A percentile compares a stretch with the other conserved stretches of the same genome.
Evolutionary conservation across 257 asterid genomes (phyloP).

Genomic region (Leonotis leonurus): DNA sequence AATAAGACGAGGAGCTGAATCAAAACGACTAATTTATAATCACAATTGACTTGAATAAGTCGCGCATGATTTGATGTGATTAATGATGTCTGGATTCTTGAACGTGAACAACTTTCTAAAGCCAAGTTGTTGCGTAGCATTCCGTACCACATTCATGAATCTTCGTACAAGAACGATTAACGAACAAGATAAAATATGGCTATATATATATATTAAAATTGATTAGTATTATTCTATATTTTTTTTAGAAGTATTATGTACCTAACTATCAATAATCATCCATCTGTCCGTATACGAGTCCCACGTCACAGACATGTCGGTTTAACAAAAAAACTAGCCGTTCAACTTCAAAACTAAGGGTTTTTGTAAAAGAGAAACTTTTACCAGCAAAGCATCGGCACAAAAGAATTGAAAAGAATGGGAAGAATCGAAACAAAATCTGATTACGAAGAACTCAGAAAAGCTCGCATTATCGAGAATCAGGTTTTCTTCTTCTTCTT

Average conservation of each 20-base stretch:
- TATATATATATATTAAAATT: too few species aligned
- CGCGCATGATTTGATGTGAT: too few species aligned
- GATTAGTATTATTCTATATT: too few species aligned
- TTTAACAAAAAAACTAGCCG: neutral
- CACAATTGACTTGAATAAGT: neutral
- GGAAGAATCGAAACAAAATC: constrained; percentile 45
- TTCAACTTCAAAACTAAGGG: neutral
- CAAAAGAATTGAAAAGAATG: constrained; percentile 28
- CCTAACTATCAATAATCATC: too few species aligned
- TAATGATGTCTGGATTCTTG: too few species aligned
- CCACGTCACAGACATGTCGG: constrained; percentile 8
- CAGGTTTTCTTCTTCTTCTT: constrained; percentile 30
- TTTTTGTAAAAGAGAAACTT: neutral
- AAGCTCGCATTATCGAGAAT: constrained; percentile 55
- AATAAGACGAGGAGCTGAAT: neutral
- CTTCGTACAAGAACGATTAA: neutral
- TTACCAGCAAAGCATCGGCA: too few species aligned
- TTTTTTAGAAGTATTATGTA: too few species aligned
- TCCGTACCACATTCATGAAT: neutral
- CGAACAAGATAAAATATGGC: too few species aligned
- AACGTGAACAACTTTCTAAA: too few species aligned
- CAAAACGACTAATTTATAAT: neutral
- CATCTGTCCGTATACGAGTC: neutral
- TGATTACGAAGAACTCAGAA: constrained; percentile 54
- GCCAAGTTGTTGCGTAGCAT: neutral